Conservation (phyloP, 2,329 filamentous ascomycete genomes). For the Phialophora verrucosa region DNA sequence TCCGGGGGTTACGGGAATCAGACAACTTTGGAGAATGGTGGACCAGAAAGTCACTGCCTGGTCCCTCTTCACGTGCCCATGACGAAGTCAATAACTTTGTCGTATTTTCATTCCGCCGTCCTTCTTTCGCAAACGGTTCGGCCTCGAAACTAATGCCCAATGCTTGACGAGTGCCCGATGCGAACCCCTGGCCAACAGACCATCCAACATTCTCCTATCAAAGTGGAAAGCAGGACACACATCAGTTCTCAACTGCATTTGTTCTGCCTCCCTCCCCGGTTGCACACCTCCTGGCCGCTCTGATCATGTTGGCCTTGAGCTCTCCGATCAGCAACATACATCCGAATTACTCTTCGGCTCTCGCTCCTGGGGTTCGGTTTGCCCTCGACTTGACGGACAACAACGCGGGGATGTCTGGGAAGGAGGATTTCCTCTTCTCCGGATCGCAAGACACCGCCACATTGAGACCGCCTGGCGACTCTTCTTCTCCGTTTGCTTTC, state of each 20-base stretch:
- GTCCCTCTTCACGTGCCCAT: slow-evolving; percentile 31
- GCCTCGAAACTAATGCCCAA: slow-evolving; percentile 32
- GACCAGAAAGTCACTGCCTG: slow-evolving; percentile 22
- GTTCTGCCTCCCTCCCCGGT: slow-evolving; percentile 16
- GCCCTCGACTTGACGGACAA: slow-evolving; percentile 34
- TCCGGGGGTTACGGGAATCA: slow-evolving; percentile 33
- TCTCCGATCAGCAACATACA: slow-evolving; percentile 32
- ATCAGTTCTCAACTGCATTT: slow-evolving; percentile 9
- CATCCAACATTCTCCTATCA: slow-evolving; percentile 28
- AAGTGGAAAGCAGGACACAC: slow-evolving; percentile 21
- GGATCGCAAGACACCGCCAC: slow-evolving; percentile 26
- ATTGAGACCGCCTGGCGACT: slow-evolving; percentile 20
- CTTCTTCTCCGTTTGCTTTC: slow-evolving; percentile 25
- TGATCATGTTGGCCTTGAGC: slow-evolving; percentile 36
- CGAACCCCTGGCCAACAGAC: slow-evolving; percentile 26
- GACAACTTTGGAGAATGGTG: slow-evolving; percentile 13
- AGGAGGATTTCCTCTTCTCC: slow-evolving; percentile 27
- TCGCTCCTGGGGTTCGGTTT: slow-evolving; percentile 35
- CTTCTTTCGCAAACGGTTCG: slow-evolving; percentile 17
- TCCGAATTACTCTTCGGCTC: slow-evolving; percentile 27
- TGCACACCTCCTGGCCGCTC: slow-evolving; percentile 23
- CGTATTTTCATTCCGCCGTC: slow-evolving; percentile 19
- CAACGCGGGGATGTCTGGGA: slow-evolving; percentile 27
- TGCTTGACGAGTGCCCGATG: slow-evolving; percentile 29
- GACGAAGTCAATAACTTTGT: slow-evolving; percentile 30